These are phyloP conservation scores for Neoboletus magnificus DNA, from an alignment of 768 basidiomycete genomes.

Conservation along the genomic window DNA sequence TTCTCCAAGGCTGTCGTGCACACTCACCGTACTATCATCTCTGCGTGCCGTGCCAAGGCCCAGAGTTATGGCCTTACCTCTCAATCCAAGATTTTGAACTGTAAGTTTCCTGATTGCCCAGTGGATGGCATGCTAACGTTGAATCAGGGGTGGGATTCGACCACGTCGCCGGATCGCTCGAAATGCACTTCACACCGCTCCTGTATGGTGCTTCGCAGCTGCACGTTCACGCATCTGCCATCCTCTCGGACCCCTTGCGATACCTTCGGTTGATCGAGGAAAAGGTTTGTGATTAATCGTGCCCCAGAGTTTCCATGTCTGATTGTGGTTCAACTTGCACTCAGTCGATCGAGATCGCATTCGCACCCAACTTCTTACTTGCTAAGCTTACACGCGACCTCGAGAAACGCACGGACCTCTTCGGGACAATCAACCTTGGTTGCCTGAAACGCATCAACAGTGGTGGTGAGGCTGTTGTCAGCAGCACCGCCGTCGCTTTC, in stretches of 20 bases:
- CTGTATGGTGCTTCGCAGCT: slow-evolving; percentile 29
- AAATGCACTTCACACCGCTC: slow-evolving; percentile 39
- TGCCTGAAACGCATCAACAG: slow-evolving; percentile 37
- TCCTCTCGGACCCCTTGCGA: slow-evolving; percentile 24
- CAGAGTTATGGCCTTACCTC: slow-evolving; percentile 34
- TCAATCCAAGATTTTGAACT: slow-evolving; percentile 38
- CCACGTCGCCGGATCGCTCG: slow-evolving; percentile 43
- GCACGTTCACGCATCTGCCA: slow-evolving; percentile 21
- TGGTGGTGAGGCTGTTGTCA: slow-evolving; percentile 43
- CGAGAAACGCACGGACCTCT: slow-evolving; percentile 21
- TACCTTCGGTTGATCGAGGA: slow-evolving; percentile 34
- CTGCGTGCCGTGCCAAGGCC: slow-evolving; percentile 34
- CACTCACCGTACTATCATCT: slow-evolving; percentile 37
- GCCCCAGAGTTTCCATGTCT: neutral
- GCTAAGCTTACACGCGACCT: slow-evolving; percentile 37
- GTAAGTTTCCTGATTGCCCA: slow-evolving; percentile 15
- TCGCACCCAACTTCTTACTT: slow-evolving; percentile 44
- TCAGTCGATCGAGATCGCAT: slow-evolving; percentile 30
- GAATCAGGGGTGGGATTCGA: slow-evolving; percentile 41
- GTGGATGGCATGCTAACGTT: neutral
- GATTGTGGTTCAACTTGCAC: neutral
- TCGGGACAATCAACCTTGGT: slow-evolving; percentile 33
- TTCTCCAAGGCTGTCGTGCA: slow-evolving; percentile 43
- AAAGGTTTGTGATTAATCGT: slow-evolving; percentile 28
- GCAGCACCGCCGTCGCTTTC: slow-evolving; percentile 37